A percentile compares a stretch with the other conserved stretches of the same genome.
Evolutionary conservation across 257 asterid genomes (phyloP).

Genomic region (Gentiana macrophylla): DNA sequence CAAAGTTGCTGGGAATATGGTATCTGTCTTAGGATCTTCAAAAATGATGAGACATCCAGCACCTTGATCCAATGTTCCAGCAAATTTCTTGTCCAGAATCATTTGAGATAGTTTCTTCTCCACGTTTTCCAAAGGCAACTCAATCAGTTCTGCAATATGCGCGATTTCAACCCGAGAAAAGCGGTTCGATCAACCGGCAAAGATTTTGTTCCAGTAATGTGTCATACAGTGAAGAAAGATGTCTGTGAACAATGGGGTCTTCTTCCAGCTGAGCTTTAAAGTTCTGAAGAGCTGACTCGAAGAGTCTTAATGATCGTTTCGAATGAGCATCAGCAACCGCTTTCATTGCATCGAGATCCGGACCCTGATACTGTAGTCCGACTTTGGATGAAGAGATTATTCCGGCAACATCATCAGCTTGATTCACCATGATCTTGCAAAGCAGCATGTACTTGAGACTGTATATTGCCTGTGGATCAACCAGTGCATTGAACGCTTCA

Average conservation of each 20-base stretch:
- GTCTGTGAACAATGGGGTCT: slow-evolving; percentile 37
- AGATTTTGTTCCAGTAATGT: slow-evolving; percentile 38
- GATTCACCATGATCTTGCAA: slow-evolving; percentile 41
- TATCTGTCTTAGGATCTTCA: slow-evolving; percentile 38
- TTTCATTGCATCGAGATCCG: slow-evolving; percentile 47
- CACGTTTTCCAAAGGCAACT: slow-evolving; percentile 32
- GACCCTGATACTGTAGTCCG: slow-evolving; percentile 38
- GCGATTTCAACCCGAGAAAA: slow-evolving; percentile 31
- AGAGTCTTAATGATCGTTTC: slow-evolving; percentile 32
- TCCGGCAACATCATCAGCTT: slow-evolving; percentile 37
- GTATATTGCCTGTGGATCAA: slow-evolving; percentile 32
- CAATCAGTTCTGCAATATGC: slow-evolving; percentile 35
- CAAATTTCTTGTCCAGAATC: slow-evolving; percentile 42
- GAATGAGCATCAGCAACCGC: slow-evolving; percentile 38
- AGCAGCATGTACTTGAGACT: slow-evolving; percentile 44
- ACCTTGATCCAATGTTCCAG: slow-evolving; percentile 41
- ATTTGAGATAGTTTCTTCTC: slow-evolving; percentile 40
- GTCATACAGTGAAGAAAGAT: slow-evolving; percentile 35
- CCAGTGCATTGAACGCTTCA: slow-evolving; percentile 40
- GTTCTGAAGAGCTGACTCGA: slow-evolving; percentile 29
- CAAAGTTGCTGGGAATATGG: slow-evolving; percentile 28
- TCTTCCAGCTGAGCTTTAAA: slow-evolving; percentile 30
- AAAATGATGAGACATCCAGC: slow-evolving; percentile 41
- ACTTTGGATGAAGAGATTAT: slow-evolving; percentile 35
- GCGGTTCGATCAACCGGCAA: slow-evolving; percentile 39